These are phyloP conservation scores for Populus alba DNA, from an alignment of 345 rosid genomes.

Conservation along the genomic window DNA sequence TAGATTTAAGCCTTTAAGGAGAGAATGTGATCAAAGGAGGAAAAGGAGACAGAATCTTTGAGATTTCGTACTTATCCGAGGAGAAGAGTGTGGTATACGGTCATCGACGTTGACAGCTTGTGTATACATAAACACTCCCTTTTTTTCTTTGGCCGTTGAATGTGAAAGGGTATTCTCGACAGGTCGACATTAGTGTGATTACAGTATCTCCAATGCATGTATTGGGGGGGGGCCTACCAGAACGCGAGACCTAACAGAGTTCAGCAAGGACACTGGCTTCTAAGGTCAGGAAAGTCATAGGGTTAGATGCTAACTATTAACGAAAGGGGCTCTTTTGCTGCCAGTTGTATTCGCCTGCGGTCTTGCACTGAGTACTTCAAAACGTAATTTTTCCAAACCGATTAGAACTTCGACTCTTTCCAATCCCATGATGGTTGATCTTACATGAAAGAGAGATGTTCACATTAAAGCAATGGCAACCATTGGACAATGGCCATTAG, in stretches of 20 bases:
- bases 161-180: too few relatives aligned
- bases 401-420: neutral
- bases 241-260: too few relatives aligned
- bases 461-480: neutral
- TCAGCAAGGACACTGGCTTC: too few relatives aligned
- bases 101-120: neutral
- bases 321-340: neutral
- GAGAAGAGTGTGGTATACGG: neutral
- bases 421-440: neutral
- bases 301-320: too few relatives aligned
- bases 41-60: neutral
- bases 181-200: too few relatives aligned
- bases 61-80: neutral
- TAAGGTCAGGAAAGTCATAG: too few relatives aligned
- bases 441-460: neutral
- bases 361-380: neutral
- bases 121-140: too few relatives aligned
- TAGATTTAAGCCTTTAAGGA: neutral
- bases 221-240: too few relatives aligned
- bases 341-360: neutral
- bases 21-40: neutral
- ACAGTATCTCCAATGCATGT: too few relatives aligned
- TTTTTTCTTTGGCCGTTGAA: too few relatives aligned
- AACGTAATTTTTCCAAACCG: neutral
- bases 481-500: neutral